A percentile compares a stretch with the other conserved stretches of the same genome.
Conservation (phyloP, 1,284 basidiomycete genomes). For the Pholiota adiposa region DNA sequence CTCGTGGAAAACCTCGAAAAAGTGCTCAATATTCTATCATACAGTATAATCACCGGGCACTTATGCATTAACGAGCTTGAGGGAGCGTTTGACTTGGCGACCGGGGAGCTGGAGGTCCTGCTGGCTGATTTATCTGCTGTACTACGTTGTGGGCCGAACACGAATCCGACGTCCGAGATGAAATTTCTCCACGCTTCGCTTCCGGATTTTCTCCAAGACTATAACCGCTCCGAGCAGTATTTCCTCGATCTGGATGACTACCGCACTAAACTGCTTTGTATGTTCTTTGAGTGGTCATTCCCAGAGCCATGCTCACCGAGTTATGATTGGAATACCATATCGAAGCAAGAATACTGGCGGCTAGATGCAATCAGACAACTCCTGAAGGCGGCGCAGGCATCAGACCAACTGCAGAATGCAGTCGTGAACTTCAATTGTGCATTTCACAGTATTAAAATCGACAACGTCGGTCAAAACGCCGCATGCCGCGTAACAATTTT, state of each 20-base stretch:
- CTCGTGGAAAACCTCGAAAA: not conserved
- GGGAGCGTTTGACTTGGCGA: not conserved
- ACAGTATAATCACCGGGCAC: not conserved
- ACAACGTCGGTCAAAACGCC: not conserved
- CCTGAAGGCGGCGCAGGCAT: not conserved
- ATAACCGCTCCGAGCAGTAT: not conserved
- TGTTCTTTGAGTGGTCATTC: not conserved
- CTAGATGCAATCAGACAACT: not conserved
- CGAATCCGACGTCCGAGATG: not conserved
- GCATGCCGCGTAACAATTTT: not conserved
- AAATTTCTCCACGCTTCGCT: no score
- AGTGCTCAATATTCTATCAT: not conserved
- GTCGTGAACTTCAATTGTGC: not conserved
- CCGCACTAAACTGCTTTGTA: not conserved
- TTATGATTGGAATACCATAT: not conserved
- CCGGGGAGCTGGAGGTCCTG: not conserved
- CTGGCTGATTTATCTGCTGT: not conserved
- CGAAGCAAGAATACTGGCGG: not conserved
- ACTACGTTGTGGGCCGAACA: not conserved
- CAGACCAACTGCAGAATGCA: not conserved
- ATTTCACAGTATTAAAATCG: not conserved
- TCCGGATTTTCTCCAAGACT: slow-evolving; percentile 3
- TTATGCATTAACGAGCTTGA: not conserved
- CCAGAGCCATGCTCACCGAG: not conserved
- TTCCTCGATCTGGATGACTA: not conserved